Percentiles rank a stretch among this genome's conserved stretches.
phyloP scores from a whole-genome alignment of 2,329 filamentous ascomycete species.

The Fusarium sp. region DNA sequence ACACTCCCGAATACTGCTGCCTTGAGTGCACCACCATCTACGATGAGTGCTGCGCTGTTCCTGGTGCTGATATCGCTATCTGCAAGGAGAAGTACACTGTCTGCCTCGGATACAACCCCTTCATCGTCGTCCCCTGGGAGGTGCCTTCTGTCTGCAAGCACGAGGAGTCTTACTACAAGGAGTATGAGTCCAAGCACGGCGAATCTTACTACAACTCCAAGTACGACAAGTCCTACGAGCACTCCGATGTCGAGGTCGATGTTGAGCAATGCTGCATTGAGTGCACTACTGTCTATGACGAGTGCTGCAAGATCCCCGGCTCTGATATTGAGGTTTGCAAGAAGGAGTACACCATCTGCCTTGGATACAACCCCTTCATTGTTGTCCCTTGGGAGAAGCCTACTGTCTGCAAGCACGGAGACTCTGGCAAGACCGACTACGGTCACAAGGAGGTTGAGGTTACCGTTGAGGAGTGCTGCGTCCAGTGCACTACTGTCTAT shows the following conservation, averaged over 20 bases:
- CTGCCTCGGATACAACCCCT: constrained; percentile 32
- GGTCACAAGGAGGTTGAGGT: neutral
- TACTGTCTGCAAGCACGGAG: constrained; percentile 11
- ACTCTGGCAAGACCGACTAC: too few species aligned
- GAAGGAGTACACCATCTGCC: constrained; percentile 17
- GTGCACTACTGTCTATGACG: constrained; percentile 26
- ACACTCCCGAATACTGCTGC: constrained; percentile 32
- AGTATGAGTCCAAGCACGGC: constrained; percentile 15
- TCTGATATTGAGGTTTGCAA: constrained; percentile 15
- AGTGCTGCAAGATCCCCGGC: constrained; percentile 8
- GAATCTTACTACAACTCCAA: constrained; percentile 13
- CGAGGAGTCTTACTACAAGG: constrained; percentile 22
- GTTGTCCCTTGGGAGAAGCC: constrained; percentile 19
- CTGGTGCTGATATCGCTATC: constrained; percentile 9
- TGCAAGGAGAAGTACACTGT: constrained; percentile 25
- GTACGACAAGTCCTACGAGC: neutral
- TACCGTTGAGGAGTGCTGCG: constrained; percentile 22
- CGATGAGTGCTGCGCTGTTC: constrained; percentile 18
- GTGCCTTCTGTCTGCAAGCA: constrained; percentile 29
- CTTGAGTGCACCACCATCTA: constrained; percentile 27
- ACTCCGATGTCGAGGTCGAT: neutral
- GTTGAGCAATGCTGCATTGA: constrained; percentile 25
- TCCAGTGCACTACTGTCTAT: constrained; percentile 25
- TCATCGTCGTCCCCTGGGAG: neutral
- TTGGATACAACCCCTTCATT: constrained; percentile 21